These are phyloP conservation scores for Cladophialophora carrionii DNA, from an alignment of 2,329 filamentous ascomycete species.

Conservation along the genomic window DNA sequence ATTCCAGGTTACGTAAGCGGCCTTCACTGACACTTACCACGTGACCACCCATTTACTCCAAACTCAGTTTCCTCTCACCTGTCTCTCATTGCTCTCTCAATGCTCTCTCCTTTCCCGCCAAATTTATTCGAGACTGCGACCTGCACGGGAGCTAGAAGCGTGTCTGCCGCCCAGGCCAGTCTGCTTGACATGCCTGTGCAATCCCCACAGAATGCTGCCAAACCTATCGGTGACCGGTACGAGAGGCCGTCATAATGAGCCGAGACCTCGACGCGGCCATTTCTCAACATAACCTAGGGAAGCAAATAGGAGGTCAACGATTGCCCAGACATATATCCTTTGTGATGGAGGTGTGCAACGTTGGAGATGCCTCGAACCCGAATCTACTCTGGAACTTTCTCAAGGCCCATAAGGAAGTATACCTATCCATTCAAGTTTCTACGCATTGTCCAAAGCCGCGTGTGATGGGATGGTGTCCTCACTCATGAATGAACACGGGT, in stretches of 20 bases:
- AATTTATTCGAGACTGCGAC: no score
- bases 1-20: neutral
- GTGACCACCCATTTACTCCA: neutral
- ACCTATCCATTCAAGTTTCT: neutral
- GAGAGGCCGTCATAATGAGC: neutral
- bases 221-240: no score
- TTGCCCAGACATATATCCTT: neutral
- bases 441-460: neutral
- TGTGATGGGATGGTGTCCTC: neutral
- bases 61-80: neutral
- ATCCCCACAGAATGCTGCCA: no score
- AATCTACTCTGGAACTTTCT: neutral
- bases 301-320: neutral
- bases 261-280: neutral
- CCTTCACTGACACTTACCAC: neutral
- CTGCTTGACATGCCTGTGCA: no score
- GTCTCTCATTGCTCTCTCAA: neutral
- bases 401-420: neutral
- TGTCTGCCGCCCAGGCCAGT: no score
- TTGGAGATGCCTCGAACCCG: neutral
- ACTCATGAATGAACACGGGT: constrained; percentile 1
- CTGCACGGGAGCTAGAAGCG: no score
- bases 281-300: neutral
- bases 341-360: neutral
- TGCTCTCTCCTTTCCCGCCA: no score